Conservation (phyloP, 129 eudicot species). For the Saussurea involucrata region DNA sequence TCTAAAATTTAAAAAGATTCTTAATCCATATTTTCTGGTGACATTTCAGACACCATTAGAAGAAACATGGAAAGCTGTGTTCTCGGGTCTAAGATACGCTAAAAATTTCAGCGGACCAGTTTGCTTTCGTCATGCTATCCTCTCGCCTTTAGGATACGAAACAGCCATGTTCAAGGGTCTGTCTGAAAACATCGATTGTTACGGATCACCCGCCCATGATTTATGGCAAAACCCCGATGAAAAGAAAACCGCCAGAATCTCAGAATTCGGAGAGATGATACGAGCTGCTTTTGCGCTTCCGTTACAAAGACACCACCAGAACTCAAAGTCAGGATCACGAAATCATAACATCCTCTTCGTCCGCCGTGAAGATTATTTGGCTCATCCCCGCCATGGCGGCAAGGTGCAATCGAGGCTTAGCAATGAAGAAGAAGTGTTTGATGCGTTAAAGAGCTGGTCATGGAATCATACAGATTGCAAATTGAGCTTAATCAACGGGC, state of each 20-base stretch:
- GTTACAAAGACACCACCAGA: conserved; percentile 36
- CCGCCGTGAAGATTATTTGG: conserved; percentile 91
- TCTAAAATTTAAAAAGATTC: background rate
- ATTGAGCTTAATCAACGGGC: conserved; percentile 66
- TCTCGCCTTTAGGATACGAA: conserved; percentile 87
- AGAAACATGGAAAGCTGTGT: conserved; percentile 90
- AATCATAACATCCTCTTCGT: conserved; percentile 67
- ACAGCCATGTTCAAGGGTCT: conserved; percentile 85
- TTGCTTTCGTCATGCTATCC: conserved; percentile 91
- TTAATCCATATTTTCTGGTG: background rate
- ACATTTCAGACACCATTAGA: conserved; percentile 70
- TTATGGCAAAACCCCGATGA: conserved; percentile 74
- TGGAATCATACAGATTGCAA: conserved; percentile 44
- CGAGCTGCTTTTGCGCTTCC: conserved; percentile 79
- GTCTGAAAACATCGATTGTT: conserved; percentile 55
- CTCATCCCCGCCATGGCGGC: conserved; percentile 98
- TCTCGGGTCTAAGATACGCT: conserved; percentile 82
- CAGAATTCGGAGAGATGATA: conserved; percentile 97
- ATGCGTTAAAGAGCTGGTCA: conserved; percentile 65
- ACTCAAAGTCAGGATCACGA: conserved; percentile 29
- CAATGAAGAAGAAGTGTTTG: conserved; percentile 80
- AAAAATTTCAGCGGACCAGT: conserved; percentile 73
- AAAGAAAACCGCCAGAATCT: conserved; percentile 67
- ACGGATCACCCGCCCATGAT: conserved; percentile 72
- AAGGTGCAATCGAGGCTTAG: conserved; percentile 81